phyloP scores from a whole-genome alignment of 106 monocot species.

The Phalaenopsis equestris region DNA sequence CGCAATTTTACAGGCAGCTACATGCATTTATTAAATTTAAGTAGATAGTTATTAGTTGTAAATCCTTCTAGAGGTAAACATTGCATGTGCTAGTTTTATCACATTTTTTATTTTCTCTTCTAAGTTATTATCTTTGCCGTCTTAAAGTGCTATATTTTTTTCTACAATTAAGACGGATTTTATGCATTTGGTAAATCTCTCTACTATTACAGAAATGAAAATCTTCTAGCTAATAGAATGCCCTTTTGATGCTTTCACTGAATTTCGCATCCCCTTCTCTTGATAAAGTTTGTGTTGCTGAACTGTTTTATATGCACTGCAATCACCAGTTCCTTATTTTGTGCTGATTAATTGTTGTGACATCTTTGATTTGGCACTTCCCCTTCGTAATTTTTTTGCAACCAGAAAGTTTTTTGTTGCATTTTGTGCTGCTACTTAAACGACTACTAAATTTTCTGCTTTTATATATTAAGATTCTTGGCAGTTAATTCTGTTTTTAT shows the following conservation, averaged over 20 bases:
- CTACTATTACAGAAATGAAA: background rate
- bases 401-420: background rate
- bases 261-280: too few relatives aligned
- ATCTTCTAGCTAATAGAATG: background rate
- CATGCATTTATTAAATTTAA: background rate
- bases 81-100: background rate
- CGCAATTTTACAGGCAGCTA: background rate
- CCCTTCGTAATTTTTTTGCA: background rate
- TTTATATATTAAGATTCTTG: too few relatives aligned
- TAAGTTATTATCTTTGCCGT: background rate
- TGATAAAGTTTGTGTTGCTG: too few relatives aligned
- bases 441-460: background rate
- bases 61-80: too few relatives aligned
- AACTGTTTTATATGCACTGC: too few relatives aligned
- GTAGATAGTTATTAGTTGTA: too few relatives aligned
- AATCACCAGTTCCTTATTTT: too few relatives aligned
- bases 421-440: background rate
- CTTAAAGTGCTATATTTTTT: background rate
- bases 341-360: too few relatives aligned
- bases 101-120: background rate
- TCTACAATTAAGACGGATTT: background rate
- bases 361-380: too few relatives aligned
- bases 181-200: too few relatives aligned
- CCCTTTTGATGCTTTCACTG: background rate
- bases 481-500: too few relatives aligned